Evolutionary conservation across 106 monocot species (phyloP).

Genomic region (Cymbidium sinense): DNA sequence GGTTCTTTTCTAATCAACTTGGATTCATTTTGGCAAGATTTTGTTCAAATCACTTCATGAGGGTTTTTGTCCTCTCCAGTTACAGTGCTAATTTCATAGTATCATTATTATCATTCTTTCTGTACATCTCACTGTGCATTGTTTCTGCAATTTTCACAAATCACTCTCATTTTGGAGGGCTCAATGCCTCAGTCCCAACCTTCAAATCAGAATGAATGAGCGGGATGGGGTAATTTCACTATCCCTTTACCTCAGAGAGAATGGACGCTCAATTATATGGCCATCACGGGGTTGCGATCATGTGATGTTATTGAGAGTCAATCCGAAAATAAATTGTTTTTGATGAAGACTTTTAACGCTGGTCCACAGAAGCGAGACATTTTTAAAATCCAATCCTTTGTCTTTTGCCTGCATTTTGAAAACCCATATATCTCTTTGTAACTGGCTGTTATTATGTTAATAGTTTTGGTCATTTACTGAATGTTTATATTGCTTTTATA

Average conservation of each 20-base stretch:
- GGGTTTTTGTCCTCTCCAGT: background rate
- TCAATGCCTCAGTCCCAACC: background rate
- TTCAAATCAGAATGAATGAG: background rate
- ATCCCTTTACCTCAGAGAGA: background rate
- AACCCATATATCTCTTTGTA: background rate
- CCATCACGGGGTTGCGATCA: background rate
- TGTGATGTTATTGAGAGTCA: background rate
- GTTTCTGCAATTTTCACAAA: background rate
- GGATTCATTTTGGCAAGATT: background rate
- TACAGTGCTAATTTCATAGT: background rate
- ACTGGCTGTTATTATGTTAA: background rate
- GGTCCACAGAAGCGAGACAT: background rate
- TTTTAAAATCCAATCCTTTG: background rate
- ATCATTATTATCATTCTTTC: background rate
- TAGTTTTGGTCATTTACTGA: background rate
- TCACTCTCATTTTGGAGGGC: background rate
- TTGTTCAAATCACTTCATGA: background rate
- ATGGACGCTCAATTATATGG: background rate
- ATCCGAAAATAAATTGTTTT: background rate
- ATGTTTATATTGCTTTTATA: conserved; percentile 11
- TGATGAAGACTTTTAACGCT: background rate
- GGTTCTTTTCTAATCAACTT: too few species aligned
- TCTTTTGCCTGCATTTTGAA: background rate
- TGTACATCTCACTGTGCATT: background rate
- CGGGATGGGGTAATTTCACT: background rate